These are phyloP conservation scores for Metarhizium robertsii DNA, from an alignment of 2,329 filamentous ascomycete species.

Conservation along the genomic window DNA sequence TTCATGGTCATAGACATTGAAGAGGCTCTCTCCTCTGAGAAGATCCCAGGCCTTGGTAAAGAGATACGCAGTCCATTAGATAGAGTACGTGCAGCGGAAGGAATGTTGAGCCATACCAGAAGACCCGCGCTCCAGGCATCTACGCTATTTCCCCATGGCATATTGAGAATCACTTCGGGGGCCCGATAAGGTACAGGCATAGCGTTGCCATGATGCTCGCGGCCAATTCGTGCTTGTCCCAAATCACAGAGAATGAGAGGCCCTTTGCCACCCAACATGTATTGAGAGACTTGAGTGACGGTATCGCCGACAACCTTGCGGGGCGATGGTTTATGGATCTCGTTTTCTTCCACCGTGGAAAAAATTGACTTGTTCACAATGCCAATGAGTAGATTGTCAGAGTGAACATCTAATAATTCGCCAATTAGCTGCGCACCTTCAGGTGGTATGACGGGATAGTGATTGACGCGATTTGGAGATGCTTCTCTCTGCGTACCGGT, in stretches of 20 bases:
- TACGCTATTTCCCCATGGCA: conserved; percentile 22
- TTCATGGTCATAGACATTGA: conserved; percentile 11
- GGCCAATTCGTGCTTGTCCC: conserved; percentile 25
- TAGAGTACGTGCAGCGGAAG: neutral
- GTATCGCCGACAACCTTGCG: conserved; percentile 18
- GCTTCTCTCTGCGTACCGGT: conserved; percentile 13
- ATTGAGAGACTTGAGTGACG: conserved; percentile 22
- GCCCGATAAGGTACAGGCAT: conserved; percentile 23
- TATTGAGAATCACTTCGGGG: conserved; percentile 27
- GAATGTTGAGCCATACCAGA: conserved; percentile 14
- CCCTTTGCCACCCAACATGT: conserved; percentile 21
- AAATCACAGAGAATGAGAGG: conserved; percentile 24
- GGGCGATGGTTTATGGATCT: conserved; percentile 19
- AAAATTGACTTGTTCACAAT: conserved; percentile 21
- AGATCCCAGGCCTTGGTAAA: neutral
- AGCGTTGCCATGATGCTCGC: conserved; percentile 12
- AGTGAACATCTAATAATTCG: conserved; percentile 21
- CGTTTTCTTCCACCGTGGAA: conserved; percentile 19
- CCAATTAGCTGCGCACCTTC: neutral
- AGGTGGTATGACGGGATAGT: neutral
- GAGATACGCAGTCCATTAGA: neutral
- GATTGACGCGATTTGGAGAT: neutral
- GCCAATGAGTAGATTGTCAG: conserved; percentile 26
- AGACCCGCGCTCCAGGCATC: conserved; percentile 28
- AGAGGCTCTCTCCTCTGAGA: neutral